Base-by-base conservation (phyloP, 768 basidiomycete genomes). In the Lyophyllum semitale region DNA sequence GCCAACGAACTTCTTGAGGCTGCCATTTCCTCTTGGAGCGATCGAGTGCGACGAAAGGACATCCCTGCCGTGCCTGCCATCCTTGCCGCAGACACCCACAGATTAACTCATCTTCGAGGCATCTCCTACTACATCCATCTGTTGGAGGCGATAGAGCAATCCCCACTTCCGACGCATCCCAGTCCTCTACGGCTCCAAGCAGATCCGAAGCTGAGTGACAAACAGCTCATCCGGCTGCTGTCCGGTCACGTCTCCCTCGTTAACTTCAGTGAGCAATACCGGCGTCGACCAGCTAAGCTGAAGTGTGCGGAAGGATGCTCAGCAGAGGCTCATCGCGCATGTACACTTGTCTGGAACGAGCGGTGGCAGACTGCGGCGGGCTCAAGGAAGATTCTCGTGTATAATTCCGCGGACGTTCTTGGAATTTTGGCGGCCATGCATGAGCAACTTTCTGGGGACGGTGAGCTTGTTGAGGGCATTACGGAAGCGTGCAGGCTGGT, bases 51-150 rank as follows among this genome's bases (percentile, higher is more conserved):
- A 30, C 61, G 53, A 37, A 66, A 65, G 48, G 67, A 64, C 32
- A 67, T 69, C 7, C 71, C 75, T 3, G 67, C 72, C 11, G 69
- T 73, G 2, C 73, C 75, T 8, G 76, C 77, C 3, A 72, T 78
- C 47, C 63, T 71, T 25, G 64, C 64, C 8, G 72, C 73, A 1
- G 74, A 77, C 57, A 58, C 55, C 22, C 60, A 72, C 51, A 64
- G 69, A 22, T 58, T 77, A 5, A 25, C 55, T 15, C 59, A 58
- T 7, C 65, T 77, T 8, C 63, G 65, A n/a, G 77, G 75, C 23
- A 57, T 68, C 12, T 71, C 76, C 27, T 77, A 77, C 59, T 78
- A 75, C 54, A 40, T 61, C 8, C 70, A 76, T 45, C 57, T 76
- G 1, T 72, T 74, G 42, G 70, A 68, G 26, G 71, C 72, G 63